Evolutionary conservation across 2,329 filamentous ascomycete genomes (phyloP).

Genomic region (Fusarium buxicola): DNA sequence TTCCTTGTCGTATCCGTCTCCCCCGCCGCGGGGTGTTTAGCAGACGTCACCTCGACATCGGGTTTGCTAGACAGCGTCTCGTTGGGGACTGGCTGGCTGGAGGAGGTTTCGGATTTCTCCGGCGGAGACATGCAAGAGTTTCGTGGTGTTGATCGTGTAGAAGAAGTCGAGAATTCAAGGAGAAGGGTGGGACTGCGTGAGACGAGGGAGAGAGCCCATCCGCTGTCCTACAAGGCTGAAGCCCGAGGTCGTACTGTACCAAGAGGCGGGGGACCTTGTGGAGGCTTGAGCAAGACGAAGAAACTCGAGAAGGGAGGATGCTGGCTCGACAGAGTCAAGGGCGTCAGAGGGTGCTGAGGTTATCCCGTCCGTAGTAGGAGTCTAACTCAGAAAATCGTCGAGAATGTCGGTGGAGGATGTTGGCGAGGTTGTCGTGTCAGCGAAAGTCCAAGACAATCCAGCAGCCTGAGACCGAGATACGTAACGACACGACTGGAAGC

Average conservation of each 20-base stretch:
- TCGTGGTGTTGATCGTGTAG: slow-evolving; percentile 8
- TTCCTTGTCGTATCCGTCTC: slow-evolving; percentile 14
- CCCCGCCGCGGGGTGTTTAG: slow-evolving; percentile 30
- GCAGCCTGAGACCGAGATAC: background rate
- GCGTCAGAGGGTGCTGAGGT: slow-evolving; percentile 3
- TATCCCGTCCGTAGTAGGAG: background rate
- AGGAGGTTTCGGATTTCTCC: slow-evolving; percentile 46
- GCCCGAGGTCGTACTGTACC: slow-evolving; percentile 33
- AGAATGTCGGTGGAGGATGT: slow-evolving; percentile 4
- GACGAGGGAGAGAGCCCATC: slow-evolving; percentile 39
- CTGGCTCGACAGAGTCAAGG: slow-evolving; percentile 2
- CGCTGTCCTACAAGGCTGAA: slow-evolving; percentile 37
- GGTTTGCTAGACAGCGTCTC: slow-evolving; percentile 45
- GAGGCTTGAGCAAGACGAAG: background rate
- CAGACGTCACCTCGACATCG: slow-evolving; percentile 46
- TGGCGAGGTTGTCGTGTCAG: slow-evolving; percentile 36
- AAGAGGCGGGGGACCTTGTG: slow-evolving; percentile 20
- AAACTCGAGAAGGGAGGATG: slow-evolving; percentile 6
- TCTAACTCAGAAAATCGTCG: background rate
- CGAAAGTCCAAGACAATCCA: slow-evolving; percentile 20
- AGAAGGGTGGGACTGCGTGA: slow-evolving; percentile 23
- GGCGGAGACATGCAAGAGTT: slow-evolving; percentile 54
- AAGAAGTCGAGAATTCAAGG: slow-evolving; percentile 12
- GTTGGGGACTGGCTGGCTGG: slow-evolving; percentile 45
- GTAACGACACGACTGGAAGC: slow-evolving; percentile 1